Evolutionary conservation across 306 rosid genomes (phyloP).

Genomic region (Trifolium subterraneum): DNA sequence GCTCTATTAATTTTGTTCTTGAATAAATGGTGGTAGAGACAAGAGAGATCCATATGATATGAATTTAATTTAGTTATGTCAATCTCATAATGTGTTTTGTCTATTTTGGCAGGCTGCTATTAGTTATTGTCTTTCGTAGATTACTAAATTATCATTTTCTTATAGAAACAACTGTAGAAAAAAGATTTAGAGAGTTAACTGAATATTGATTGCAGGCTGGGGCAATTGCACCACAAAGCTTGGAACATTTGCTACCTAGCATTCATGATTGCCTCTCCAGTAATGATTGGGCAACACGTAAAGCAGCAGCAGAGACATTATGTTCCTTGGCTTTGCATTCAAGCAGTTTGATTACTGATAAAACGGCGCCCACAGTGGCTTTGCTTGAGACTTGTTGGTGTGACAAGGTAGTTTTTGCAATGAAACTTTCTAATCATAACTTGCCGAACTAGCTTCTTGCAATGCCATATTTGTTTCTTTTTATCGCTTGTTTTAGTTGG

Average conservation of each 20-base stretch:
- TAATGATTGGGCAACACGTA: constrained; percentile 95
- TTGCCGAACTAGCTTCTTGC: constrained; percentile 27
- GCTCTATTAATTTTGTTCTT: constrained; percentile 7
- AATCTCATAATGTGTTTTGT: constrained; percentile 24
- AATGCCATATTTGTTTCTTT: constrained; percentile 6
- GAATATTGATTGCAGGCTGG: constrained; percentile 68
- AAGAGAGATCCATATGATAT: constrained; percentile 1
- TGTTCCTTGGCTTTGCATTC: constrained; percentile 77
- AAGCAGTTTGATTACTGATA: constrained; percentile 70
- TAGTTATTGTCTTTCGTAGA: constrained; percentile 18
- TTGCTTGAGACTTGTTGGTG: constrained; percentile 84
- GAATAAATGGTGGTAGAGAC: constrained; percentile 18
- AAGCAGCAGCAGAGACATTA: constrained; percentile 94
- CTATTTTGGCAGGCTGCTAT: not conserved
- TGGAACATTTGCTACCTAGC: constrained; percentile 74
- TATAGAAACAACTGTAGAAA: constrained; percentile 10
- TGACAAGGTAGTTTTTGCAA: constrained; percentile 83
- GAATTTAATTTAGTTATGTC: constrained; percentile 15
- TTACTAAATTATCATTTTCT: constrained; percentile 8
- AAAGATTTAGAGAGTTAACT: constrained; percentile 38
- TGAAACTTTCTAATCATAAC: constrained; percentile 28
- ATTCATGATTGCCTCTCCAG: constrained; percentile 83
- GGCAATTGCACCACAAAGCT: constrained; percentile 84
- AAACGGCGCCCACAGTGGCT: constrained; percentile 60
- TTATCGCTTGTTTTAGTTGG: constrained; percentile 14